Base-by-base conservation (phyloP, 306 rosid species). In the Parietaria judaica region DNA sequence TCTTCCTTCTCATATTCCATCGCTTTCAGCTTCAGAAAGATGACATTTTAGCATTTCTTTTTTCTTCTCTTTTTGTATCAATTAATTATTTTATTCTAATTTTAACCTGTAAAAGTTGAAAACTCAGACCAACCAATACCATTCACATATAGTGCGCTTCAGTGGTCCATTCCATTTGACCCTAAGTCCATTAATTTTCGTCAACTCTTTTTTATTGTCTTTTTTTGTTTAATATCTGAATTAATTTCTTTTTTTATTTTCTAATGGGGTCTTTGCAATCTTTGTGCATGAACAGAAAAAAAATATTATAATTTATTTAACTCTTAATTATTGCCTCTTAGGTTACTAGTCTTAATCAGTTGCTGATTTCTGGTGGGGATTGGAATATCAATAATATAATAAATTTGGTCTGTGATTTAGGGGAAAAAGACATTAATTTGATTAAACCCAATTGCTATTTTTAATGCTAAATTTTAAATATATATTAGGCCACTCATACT, bases 81-180 rank as follows among this genome's bases (percentile, higher is more conserved):
- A 49, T 49, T 49, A 7, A 49, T 49, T 49, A 4, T 56, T 56
- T 6, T n/a, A 14, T 44, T 17, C 17, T 44, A 3, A 6, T 35
- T n/a, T 60, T 60, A 15, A 43, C 52, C 46, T 44, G 50, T 60
- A 43, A 60, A 60, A 60, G 64, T 60, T 60, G 64, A 60, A 60
- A 60, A 60, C 64, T 15, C 64, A 44, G 17, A 45, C 46, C 37
- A 43, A 7, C 50, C 7, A 60, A 34, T 80, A 16, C 38, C 58
- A 51, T 69, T 79, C 85, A 76, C 84, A 50, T 50, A 60, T 69
- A 81, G 90, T 69, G 73, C 63, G 48, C 43, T 6, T 31, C 34
- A 49, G 41, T 60, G 73, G 65, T 44, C 68, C 72, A 75, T 12
- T 38, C 77, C 66, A 63, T 56, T 76, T 76, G 73, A 78, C 56